Conservation (phyloP, 2,329 filamentous ascomycete species). For the Clonostachys sp. region DNA sequence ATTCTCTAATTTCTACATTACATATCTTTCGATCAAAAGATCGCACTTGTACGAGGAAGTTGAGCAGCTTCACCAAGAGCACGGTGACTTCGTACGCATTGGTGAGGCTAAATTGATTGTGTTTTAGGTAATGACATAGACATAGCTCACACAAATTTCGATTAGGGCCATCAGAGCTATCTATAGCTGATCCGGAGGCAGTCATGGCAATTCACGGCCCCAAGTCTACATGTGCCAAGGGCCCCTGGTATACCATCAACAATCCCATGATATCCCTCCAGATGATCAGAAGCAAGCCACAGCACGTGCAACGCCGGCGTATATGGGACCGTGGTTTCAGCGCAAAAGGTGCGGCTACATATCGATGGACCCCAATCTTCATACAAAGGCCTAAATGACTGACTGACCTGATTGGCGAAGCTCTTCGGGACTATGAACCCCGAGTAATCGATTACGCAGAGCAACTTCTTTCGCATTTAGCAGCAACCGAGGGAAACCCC, state of each 20-base stretch:
- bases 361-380: too few relatives aligned
- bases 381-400: too few relatives aligned
- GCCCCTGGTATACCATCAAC: conserved; percentile 23
- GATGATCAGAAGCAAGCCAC: conserved; percentile 19
- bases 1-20: conserved; percentile 13
- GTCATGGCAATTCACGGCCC: conserved; percentile 17
- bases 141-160: conserved; percentile 1
- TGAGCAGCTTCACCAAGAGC: conserved; percentile 14
- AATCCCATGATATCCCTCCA: conserved; percentile 19
- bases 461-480: conserved; percentile 14
- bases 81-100: conserved; percentile 19
- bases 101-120: conserved; percentile 6
- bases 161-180: conserved; percentile 21
- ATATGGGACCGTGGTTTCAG: too few relatives aligned
- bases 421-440: conserved; percentile 17
- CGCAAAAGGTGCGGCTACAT: too few relatives aligned
- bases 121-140: neutral
- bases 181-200: conserved; percentile 18
- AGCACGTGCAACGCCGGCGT: conserved; percentile 9
- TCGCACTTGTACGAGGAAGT: conserved; percentile 15
- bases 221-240: conserved; percentile 19
- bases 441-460: conserved; percentile 14
- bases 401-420: neutral
- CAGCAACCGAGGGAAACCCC: conserved; percentile 8
- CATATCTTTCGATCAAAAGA: conserved; percentile 10